These are phyloP conservation scores for Phytophthora cryptogea DNA, from an alignment of 352 stramenopile genomes.

Conservation along the genomic window DNA sequence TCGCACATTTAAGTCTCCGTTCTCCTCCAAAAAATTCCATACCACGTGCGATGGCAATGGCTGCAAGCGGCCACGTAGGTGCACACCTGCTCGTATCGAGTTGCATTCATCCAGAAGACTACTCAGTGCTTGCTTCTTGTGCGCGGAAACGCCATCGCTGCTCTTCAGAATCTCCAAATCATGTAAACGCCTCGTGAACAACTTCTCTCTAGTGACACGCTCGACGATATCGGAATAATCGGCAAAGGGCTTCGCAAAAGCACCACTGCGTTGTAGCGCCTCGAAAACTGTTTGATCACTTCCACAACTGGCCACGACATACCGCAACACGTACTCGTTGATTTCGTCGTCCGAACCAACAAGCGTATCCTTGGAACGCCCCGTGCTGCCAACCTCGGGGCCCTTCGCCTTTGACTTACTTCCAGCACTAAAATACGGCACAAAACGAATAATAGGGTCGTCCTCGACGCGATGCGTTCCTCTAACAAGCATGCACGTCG, in stretches of 20 bases:
- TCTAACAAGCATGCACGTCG: constrained; percentile 60
- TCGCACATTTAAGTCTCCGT: constrained; percentile 19
- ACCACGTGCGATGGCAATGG: constrained; percentile 31
- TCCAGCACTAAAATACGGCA: constrained; percentile 52
- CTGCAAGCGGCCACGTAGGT: constrained; percentile 38
- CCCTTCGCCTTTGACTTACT: constrained; percentile 32
- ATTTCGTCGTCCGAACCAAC: constrained; percentile 65
- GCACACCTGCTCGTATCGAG: constrained; percentile 10
- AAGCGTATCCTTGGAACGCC: constrained; percentile 42
- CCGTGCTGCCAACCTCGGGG: constrained; percentile 43
- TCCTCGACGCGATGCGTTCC: constrained; percentile 67
- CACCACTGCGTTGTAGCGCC: constrained; percentile 47
- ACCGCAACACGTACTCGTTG: constrained; percentile 70
- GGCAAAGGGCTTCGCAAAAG: constrained; percentile 57
- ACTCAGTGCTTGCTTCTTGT: constrained; percentile 14
- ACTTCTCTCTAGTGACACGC: constrained; percentile 28
- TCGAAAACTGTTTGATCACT: constrained; percentile 50
- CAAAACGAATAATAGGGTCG: constrained; percentile 83
- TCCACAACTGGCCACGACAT: constrained; percentile 44
- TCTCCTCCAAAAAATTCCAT: constrained; percentile 32
- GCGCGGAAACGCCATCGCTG: constrained; percentile 1
- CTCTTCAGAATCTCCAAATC: constrained; percentile 22
- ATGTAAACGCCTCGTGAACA: constrained; percentile 25
- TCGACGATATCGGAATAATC: constrained; percentile 61
- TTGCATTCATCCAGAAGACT: constrained; percentile 19